Conservation (phyloP, 768 basidiomycete genomes). For the Lactarius tabidus region DNA sequence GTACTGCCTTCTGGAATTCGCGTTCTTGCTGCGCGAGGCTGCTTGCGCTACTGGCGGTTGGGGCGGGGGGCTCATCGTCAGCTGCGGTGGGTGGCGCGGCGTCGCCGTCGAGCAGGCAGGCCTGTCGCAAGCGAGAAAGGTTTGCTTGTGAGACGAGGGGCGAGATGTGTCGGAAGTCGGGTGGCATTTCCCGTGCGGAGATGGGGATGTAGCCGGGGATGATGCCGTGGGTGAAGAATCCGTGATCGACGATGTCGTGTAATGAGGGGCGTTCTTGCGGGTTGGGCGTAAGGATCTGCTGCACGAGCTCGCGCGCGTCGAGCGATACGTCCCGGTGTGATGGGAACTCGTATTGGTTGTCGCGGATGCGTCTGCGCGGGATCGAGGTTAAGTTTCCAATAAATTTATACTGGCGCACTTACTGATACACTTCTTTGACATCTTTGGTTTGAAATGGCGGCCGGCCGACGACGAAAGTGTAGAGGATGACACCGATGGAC, state of each 20-base stretch:
- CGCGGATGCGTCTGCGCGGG: constrained; percentile 71
- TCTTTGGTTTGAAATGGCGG: constrained; percentile 99
- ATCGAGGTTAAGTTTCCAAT: constrained; percentile 2
- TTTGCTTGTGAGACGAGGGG: constrained; percentile 61
- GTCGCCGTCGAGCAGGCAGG: constrained; percentile 62
- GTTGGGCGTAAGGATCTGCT: constrained; percentile 79
- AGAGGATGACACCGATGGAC: constrained; percentile 96
- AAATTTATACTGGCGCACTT: constrained; percentile 29
- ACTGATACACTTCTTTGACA: constrained; percentile 95
- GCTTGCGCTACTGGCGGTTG: constrained; percentile 41
- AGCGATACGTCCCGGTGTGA: constrained; percentile 64
- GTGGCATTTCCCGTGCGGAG: constrained; percentile 69
- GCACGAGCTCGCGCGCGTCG: constrained; percentile 74
- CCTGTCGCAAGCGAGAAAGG: constrained; percentile 60
- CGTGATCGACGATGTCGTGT: constrained; percentile 77
- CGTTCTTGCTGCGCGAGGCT: constrained; percentile 83
- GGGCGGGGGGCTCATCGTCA: constrained; percentile 19
- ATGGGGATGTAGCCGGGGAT: constrained; percentile 79
- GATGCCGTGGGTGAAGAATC: constrained; percentile 77
- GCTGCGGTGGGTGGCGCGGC: constrained; percentile 36
- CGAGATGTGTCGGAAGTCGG: constrained; percentile 70
- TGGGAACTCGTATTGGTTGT: constrained; percentile 93
- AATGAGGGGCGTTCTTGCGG: constrained; percentile 80
- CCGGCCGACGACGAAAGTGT: constrained; percentile 90
- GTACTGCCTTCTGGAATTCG: constrained; percentile 95